These are phyloP conservation scores for Corymbia maculata DNA, from an alignment of 345 rosid genomes.

Conservation along the genomic window DNA sequence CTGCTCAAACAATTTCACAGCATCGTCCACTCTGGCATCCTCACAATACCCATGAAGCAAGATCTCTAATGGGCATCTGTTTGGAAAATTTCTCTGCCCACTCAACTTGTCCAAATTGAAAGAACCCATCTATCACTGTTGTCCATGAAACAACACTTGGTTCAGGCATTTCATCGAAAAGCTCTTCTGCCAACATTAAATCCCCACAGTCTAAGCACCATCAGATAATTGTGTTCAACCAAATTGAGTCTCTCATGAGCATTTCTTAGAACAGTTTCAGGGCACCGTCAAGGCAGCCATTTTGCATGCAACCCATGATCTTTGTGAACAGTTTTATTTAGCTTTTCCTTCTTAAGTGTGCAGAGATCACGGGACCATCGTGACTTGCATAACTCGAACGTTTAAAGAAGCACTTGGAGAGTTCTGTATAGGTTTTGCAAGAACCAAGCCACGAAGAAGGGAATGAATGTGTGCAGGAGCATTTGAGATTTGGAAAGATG, in stretches of 20 bases:
- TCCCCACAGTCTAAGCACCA: background rate
- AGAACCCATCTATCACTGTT: too few species aligned
- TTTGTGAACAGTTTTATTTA: background rate
- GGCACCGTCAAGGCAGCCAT: background rate
- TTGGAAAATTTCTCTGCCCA: too few species aligned
- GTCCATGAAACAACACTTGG: background rate
- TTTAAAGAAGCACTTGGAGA: background rate
- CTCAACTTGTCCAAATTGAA: too few species aligned
- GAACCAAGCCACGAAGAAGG: too few species aligned
- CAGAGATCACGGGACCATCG: background rate
- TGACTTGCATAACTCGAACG: background rate
- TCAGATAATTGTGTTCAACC: background rate
- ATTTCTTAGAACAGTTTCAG: too few species aligned
- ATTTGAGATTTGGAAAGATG: too few species aligned
- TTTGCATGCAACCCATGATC: background rate
- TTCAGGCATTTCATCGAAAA: background rate
- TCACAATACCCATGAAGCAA: background rate
- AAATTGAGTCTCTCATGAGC: background rate
- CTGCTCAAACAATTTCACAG: background rate
- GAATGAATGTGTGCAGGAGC: too few species aligned
- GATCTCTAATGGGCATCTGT: too few species aligned
- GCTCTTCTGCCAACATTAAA: accelerated
- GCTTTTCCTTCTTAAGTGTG: too few species aligned
- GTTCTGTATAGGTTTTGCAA: background rate
- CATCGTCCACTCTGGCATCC: background rate